Percentiles rank a stretch among this genome's conserved stretches.
phyloP scores from a whole-genome alignment of 805 yeast species.

The Wickerhamiella musiphila region DNA sequence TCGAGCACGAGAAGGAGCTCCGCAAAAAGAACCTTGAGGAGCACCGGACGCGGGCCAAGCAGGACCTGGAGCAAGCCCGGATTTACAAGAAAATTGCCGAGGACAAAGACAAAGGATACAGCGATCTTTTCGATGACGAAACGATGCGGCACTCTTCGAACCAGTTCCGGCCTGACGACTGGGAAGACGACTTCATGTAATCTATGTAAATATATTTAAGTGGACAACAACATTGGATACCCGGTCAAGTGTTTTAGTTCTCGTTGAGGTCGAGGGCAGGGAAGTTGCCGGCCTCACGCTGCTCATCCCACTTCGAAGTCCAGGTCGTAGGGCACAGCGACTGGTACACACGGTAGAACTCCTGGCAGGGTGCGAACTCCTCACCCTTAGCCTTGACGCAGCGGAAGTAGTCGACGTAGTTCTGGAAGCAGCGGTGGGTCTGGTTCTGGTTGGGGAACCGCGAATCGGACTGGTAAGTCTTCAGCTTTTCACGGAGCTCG shows the following conservation, averaged over 20 bases:
- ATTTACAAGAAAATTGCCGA: slow-evolving; percentile 18
- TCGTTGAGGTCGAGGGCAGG: slow-evolving; percentile 23
- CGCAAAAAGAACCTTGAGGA: slow-evolving; percentile 16
- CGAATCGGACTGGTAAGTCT: slow-evolving; percentile 54
- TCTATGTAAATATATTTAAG: not conserved
- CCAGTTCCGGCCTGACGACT: slow-evolving; percentile 32
- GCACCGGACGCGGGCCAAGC: slow-evolving; percentile 25
- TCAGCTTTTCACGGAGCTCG: slow-evolving; percentile 14
- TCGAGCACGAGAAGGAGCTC: slow-evolving; percentile 26
- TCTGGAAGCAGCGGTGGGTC: slow-evolving; percentile 96
- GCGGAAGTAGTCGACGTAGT: slow-evolving; percentile 94
- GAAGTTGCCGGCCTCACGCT: slow-evolving; percentile 35
- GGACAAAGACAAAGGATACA: slow-evolving; percentile 28
- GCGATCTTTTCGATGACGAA: slow-evolving; percentile 33
- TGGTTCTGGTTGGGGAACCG: slow-evolving; percentile 96
- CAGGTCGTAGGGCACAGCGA: slow-evolving; percentile 32
- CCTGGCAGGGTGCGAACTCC: slow-evolving; percentile 94
- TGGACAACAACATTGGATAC: slow-evolving; percentile 3
- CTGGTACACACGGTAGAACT: slow-evolving; percentile 78
- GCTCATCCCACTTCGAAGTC: slow-evolving; percentile 27
- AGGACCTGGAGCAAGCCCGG: slow-evolving; percentile 23
- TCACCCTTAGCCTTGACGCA: slow-evolving; percentile 95
- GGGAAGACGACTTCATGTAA: slow-evolving; percentile 42
- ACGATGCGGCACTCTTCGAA: slow-evolving; percentile 28
- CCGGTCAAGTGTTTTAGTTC: too few species aligned